Evolutionary conservation across 345 rosid genomes (phyloP).

Genomic region (Capsella bursapastoris): DNA sequence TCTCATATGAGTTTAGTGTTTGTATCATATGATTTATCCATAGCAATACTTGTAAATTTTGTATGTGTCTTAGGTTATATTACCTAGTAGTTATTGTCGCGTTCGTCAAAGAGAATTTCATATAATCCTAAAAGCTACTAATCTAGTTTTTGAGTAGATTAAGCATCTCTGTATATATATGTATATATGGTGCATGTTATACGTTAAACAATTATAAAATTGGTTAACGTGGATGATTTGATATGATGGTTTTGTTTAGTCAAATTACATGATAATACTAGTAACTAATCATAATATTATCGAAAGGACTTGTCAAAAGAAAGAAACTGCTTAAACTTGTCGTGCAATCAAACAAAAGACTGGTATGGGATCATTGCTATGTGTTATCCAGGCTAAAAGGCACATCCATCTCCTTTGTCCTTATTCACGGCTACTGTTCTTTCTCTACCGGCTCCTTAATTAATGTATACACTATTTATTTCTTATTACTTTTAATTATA

Average conservation of each 20-base stretch:
- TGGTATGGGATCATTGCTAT: slow-evolving; percentile 35
- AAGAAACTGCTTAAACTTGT: slow-evolving; percentile 12
- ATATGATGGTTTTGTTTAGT: slow-evolving; percentile 32
- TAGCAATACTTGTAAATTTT: too few species aligned
- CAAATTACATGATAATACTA: not conserved
- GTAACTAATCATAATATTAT: not conserved
- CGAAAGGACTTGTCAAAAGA: slow-evolving; percentile 38
- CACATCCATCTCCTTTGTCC: slow-evolving; percentile 45
- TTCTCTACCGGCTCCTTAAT: slow-evolving; percentile 39
- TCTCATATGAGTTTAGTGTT: too few species aligned
- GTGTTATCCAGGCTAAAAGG: slow-evolving; percentile 43
- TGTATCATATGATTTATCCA: too few species aligned
- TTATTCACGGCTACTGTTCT: slow-evolving; percentile 21
- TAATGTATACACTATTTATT: not conserved
- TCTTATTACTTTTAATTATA: slow-evolving; percentile 4
- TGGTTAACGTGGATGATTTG: slow-evolving; percentile 1
- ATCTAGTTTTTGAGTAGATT: too few species aligned
- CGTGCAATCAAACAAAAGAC: slow-evolving; percentile 31
- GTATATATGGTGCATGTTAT: not conserved
- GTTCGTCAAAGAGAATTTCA: too few species aligned
- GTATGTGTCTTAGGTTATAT: too few species aligned
- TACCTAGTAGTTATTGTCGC: too few species aligned
- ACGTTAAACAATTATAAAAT: not conserved
- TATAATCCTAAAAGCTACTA: not conserved
- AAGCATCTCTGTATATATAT: too few species aligned